Evolutionary conservation across 306 rosid genomes (phyloP).

Genomic region (Pterocarpus santalinus): DNA sequence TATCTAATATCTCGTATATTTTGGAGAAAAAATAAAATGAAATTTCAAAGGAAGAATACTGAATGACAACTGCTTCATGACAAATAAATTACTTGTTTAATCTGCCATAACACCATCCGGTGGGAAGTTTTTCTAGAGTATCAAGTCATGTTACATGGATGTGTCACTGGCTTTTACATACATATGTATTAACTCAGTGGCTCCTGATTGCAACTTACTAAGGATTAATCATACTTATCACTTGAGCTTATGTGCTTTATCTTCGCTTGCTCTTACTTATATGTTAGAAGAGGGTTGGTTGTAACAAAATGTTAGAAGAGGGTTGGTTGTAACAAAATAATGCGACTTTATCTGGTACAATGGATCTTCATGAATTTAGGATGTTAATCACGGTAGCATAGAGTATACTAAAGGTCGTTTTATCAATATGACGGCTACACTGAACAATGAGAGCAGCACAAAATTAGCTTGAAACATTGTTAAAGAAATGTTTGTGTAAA

Average conservation of each 20-base stretch:
- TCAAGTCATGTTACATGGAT: not conserved
- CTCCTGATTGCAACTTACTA: not conserved
- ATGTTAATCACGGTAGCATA: too few species aligned
- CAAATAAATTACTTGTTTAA: slow-evolving; percentile 31
- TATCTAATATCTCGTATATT: slow-evolving; percentile 23
- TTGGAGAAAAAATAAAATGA: not conserved
- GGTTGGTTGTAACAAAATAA: not conserved
- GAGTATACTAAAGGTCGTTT: not conserved
- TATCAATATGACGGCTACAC: not conserved
- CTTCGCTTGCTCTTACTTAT: not conserved
- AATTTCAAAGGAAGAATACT: slow-evolving; percentile 24
- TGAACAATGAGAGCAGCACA: not conserved
- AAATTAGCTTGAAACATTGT: not conserved
- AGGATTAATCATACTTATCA: not conserved
- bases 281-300: not conserved
- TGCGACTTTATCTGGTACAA: not conserved
- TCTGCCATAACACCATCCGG: not conserved
- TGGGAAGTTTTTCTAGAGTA: not conserved
- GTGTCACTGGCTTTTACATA: not conserved
- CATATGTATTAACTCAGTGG: not conserved
- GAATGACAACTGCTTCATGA: slow-evolving; percentile 2
- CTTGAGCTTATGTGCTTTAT: not conserved
- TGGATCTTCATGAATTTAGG: too few species aligned
- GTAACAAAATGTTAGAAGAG: not conserved
- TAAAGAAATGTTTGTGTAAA: not conserved